These are phyloP conservation scores for Talaromyces albobiverticillius DNA, from an alignment of 2,329 filamentous ascomycete genomes.

Conservation along the genomic window DNA sequence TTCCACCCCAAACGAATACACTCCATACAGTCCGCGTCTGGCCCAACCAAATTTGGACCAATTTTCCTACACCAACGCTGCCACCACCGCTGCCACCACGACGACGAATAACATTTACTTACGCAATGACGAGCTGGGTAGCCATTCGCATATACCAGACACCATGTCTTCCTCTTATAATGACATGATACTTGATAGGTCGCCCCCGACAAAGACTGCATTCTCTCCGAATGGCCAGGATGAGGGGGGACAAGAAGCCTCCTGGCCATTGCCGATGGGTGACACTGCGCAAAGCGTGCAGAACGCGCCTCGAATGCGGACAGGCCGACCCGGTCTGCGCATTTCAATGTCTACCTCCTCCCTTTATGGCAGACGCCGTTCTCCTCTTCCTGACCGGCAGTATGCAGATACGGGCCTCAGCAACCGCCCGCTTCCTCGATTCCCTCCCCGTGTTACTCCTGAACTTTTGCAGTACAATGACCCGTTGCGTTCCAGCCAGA, in stretches of 20 bases:
- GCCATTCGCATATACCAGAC: constrained; percentile 2
- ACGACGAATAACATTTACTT: background rate
- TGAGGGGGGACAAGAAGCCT: constrained; percentile 1
- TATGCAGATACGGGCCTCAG: constrained; percentile 22
- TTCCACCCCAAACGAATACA: constrained; percentile 1
- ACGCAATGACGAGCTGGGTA: constrained; percentile 7
- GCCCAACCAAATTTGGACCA: background rate
- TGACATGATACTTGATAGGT: constrained; percentile 1
- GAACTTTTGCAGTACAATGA: constrained; percentile 29
- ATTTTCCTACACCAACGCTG: background rate
- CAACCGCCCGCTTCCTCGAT: constrained; percentile 29
- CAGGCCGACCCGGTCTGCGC: constrained; percentile 25
- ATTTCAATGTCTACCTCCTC: constrained; percentile 38
- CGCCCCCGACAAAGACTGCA: background rate
- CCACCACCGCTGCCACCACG: background rate
- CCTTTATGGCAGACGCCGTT: constrained; percentile 28
- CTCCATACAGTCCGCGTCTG: constrained; percentile 12
- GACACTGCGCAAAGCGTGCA: constrained; percentile 2
- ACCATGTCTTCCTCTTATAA: constrained; percentile 10
- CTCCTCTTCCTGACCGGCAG: constrained; percentile 23
- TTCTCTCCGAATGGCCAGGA: background rate
- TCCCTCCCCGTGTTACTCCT: constrained; percentile 28
- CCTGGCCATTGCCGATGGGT: constrained; percentile 11
- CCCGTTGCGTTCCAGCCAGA: constrained; percentile 54
- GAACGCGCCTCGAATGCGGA: constrained; percentile 5